Evolutionary conservation across 2,329 filamentous ascomycete genomes (phyloP), one percentile per base, ranked within the genome.

Genomic region (Diplodia corticola): DNA sequence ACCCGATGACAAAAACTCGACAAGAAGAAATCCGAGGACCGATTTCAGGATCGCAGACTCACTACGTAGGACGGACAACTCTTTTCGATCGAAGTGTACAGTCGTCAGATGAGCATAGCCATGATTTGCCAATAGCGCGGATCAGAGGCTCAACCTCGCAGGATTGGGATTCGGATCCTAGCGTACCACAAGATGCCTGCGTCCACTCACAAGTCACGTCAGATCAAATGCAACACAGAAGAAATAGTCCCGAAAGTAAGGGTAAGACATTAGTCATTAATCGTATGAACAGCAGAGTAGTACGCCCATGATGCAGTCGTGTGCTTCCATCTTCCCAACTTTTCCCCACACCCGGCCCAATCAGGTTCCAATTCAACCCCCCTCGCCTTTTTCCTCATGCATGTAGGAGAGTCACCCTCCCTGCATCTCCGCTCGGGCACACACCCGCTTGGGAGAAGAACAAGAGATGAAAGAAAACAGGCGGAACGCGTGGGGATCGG

Each of bases 251-350:
- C 28, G 49, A n/a, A 12, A 49, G 20, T 37, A 5, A 5, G n/a
- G 48, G 35, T 26, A 37, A 61, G 33, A 61, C 57, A 61, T 61
- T 61, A 61, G n/a, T 61, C 57, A 49, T 61, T 49, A 61, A 12
- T 49, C 57, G 26, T 49, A 24, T 49, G 24, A 49, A 61, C 40
- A 61, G 28, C 17, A 61, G 51, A 40, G 28, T 37, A 35, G 57
- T 61, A 49, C 57, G 57, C 57, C n/a, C 10, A n/a, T 61, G 57
- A 61, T 61, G 57, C 57, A 61, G 37, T 30, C 48, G 24, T 61
- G 17, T n/a, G 17, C 33, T 61, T 60, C 26, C 55, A 44, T 26
- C 44, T 20, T 30, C 20, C 24, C 20, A 3, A 5, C 40, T 28
- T n/a, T 37, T 49, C 44, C 57, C 44, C 57, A 26, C 57, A 61